Evolutionary conservation across 768 basidiomycete species (phyloP).

Genomic region (Podaxis sp.): DNA sequence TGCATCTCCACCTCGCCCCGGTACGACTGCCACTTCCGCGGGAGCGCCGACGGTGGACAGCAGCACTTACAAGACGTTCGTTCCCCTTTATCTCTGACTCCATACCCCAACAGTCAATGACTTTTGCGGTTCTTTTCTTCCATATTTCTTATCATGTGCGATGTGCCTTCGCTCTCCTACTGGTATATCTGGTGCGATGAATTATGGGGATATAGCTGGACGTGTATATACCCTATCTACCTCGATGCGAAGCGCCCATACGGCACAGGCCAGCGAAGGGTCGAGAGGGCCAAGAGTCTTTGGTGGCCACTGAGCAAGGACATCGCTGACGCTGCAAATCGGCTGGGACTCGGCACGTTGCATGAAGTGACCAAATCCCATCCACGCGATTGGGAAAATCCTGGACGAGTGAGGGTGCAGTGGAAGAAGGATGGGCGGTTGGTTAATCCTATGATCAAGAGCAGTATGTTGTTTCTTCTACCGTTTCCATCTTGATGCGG

Average conservation of each 20-base stretch:
- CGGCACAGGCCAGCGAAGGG: slow-evolving; percentile 78
- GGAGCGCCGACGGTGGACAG: slow-evolving; percentile 56
- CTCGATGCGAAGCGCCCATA: slow-evolving; percentile 93
- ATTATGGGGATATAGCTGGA: slow-evolving; percentile 62
- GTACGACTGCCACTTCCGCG: slow-evolving; percentile 20
- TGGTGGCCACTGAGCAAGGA: slow-evolving; percentile 97
- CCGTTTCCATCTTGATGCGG: not conserved
- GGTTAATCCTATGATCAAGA: slow-evolving; percentile 67
- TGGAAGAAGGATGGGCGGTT: slow-evolving; percentile 81
- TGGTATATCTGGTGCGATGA: not conserved
- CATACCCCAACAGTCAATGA: slow-evolving; percentile 10
- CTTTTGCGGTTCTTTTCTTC: slow-evolving; percentile 6
- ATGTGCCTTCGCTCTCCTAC: not conserved
- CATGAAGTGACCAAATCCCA: slow-evolving; percentile 92
- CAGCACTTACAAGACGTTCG: slow-evolving; percentile 82
- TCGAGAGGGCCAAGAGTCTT: slow-evolving; percentile 73
- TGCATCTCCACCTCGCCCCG: slow-evolving; percentile 48
- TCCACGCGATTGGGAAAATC: slow-evolving; percentile 98
- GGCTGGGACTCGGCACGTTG: slow-evolving; percentile 75
- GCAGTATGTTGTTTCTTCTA: slow-evolving; percentile 54
- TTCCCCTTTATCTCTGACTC: slow-evolving; percentile 20
- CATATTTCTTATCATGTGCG: not conserved
- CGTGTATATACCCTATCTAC: slow-evolving; percentile 95
- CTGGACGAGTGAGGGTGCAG: slow-evolving; percentile 90
- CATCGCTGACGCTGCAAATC: slow-evolving; percentile 80